phyloP scores from a whole-genome alignment of 2,329 filamentous ascomycete species.

The Thelonectria discophora region DNA sequence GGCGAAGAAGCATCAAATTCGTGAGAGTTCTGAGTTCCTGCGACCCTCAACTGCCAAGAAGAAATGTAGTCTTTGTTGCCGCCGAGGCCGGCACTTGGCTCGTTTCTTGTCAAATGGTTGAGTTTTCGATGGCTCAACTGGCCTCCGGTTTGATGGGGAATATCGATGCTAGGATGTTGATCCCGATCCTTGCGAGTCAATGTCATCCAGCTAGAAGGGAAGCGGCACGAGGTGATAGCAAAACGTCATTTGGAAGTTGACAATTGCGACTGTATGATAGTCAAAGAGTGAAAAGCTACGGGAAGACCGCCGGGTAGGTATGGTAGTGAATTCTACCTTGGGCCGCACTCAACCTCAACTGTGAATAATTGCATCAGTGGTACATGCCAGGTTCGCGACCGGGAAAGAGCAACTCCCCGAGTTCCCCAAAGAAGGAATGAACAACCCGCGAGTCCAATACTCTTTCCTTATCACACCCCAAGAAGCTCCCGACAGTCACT shows the following conservation, averaged over 20 bases:
- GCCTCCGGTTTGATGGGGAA: background rate
- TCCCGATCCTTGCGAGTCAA: background rate
- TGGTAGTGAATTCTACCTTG: background rate
- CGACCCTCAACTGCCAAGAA: background rate
- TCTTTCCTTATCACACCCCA: no score
- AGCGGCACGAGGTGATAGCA: background rate
- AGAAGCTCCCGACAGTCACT: no score
- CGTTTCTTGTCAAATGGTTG: background rate
- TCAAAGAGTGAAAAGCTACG: background rate
- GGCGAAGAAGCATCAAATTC: background rate
- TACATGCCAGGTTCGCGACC: no score
- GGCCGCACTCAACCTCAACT: no score
- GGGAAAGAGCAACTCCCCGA: no score
- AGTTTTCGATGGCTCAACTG: background rate
- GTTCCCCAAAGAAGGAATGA: no score
- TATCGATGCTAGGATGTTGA: background rate
- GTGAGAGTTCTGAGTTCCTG: background rate
- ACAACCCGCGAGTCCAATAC: no score
- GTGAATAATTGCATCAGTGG: no score
- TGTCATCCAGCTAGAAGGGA: slow-evolving; percentile 8
- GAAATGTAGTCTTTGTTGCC: background rate
- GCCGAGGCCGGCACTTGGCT: background rate
- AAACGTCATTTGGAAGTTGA: background rate
- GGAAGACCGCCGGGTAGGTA: no score
- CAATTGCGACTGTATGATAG: background rate